These are phyloP conservation scores for Hondaea fermentalgiana DNA, from an alignment of 108 stramenopile genomes.

Conservation along the genomic window DNA sequence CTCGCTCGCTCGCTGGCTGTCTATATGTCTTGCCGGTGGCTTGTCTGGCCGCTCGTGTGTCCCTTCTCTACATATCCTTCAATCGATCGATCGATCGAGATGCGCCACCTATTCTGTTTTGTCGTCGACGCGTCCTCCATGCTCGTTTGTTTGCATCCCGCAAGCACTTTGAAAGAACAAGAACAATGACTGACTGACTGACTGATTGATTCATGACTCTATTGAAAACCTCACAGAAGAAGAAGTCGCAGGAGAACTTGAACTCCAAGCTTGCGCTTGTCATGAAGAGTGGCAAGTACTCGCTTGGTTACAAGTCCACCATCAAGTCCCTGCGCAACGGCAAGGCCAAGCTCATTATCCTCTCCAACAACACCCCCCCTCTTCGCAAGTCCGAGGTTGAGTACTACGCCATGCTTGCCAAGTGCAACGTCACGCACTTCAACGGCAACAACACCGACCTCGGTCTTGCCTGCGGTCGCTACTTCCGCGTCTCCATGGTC, in stretches of 20 bases:
- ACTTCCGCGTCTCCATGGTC: slow-evolving; percentile 87
- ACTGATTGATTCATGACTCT: not conserved
- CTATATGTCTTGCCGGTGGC: too few species aligned
- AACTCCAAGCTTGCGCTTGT: slow-evolving; percentile 97
- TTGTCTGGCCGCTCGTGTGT: too few species aligned
- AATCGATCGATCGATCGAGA: too few species aligned
- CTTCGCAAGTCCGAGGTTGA: slow-evolving; percentile 95
- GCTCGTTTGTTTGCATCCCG: too few species aligned
- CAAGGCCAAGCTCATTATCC: slow-evolving; percentile 88
- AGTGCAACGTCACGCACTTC: slow-evolving; percentile 90
- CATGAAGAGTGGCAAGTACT: slow-evolving; percentile 95
- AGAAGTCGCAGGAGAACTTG: slow-evolving; percentile 79
- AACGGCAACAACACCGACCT: slow-evolving; percentile 87
- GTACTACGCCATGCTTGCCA: slow-evolving; percentile 96
- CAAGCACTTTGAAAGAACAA: too few species aligned
- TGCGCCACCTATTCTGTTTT: too few species aligned
- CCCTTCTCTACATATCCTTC: too few species aligned
- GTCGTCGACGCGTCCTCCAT: too few species aligned
- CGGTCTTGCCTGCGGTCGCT: slow-evolving; percentile 94
- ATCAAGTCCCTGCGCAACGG: slow-evolving; percentile 82
- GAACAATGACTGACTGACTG: not conserved
- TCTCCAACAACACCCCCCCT: slow-evolving; percentile 92
- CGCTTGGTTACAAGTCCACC: slow-evolving; percentile 88
- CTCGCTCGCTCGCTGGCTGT: too few species aligned
- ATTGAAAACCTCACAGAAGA: slow-evolving; percentile 21